Conservation (phyloP, 2,329 filamentous ascomycete genomes). For the Apiospora hydei region DNA sequence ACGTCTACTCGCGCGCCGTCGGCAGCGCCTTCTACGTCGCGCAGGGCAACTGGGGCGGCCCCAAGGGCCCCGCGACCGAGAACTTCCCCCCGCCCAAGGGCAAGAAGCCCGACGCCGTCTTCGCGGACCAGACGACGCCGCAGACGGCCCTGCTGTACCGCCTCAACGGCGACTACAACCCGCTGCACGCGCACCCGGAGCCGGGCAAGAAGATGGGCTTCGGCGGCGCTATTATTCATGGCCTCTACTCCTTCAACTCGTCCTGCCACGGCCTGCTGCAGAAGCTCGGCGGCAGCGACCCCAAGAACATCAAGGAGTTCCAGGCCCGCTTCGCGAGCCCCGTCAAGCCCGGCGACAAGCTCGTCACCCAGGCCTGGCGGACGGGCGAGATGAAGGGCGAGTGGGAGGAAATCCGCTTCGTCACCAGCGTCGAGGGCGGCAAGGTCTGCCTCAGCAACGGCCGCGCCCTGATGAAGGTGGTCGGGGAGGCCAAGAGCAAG, state of each 20-base stretch:
- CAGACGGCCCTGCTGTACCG: slow-evolving; percentile 82
- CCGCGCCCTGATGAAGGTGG: slow-evolving; percentile 76
- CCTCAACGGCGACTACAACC: slow-evolving; percentile 94
- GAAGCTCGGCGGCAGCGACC: slow-evolving; percentile 76
- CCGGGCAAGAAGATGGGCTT: slow-evolving; percentile 91
- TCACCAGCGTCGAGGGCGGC: slow-evolving; percentile 77
- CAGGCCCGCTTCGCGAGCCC: slow-evolving; percentile 88
- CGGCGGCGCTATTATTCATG: slow-evolving; percentile 87
- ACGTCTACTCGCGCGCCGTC: slow-evolving; percentile 74
- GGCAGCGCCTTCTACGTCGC: slow-evolving; percentile 81
- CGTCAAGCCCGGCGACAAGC: slow-evolving; percentile 82
- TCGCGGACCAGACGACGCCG: slow-evolving; percentile 72
- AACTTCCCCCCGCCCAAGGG: slow-evolving; percentile 80
- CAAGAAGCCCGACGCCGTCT: slow-evolving; percentile 73
- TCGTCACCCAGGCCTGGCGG: slow-evolving; percentile 83
- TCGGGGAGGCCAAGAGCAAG: slow-evolving; percentile 65
- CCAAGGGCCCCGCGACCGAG: slow-evolving; percentile 82
- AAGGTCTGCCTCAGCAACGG: slow-evolving; percentile 91
- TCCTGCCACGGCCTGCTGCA: slow-evolving; percentile 77
- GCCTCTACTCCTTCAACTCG: slow-evolving; percentile 86
- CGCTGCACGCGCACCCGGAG: slow-evolving; percentile 85
- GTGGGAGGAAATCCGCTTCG: slow-evolving; percentile 85
- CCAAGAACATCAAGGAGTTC: slow-evolving; percentile 85
- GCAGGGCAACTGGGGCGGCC: slow-evolving; percentile 84
- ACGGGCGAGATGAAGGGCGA: slow-evolving; percentile 71